Conservation (phyloP, 1,284 basidiomycete species). For the Kalmanozyma brasiliensis region DNA sequence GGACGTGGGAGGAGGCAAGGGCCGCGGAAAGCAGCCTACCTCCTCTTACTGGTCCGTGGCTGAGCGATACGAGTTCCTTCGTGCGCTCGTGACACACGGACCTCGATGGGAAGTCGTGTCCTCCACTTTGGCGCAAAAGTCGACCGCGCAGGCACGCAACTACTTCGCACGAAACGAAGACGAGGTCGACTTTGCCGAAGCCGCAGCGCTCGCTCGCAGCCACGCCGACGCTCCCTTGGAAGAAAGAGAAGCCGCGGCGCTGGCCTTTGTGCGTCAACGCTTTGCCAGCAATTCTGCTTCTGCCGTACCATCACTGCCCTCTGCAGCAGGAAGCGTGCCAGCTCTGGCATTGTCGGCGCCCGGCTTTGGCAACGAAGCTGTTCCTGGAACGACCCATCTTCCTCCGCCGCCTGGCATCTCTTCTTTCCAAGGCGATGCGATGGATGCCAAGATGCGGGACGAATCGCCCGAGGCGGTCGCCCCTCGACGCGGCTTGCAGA, state of each 20-base stretch:
- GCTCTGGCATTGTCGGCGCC: not conserved
- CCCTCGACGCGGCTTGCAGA: conserved; percentile 52
- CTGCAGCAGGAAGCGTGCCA: conserved; percentile 7
- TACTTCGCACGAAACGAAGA: conserved; percentile 71
- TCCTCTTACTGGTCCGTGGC: conserved; percentile 72
- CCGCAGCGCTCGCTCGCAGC: conserved; percentile 51
- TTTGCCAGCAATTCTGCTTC: conserved; percentile 25
- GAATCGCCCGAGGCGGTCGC: conserved; percentile 27
- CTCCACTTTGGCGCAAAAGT: conserved; percentile 80
- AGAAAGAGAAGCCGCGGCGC: conserved; percentile 42
- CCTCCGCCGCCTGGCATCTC: conserved; percentile 33
- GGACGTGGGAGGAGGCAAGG: conserved; percentile 22
- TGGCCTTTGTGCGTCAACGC: conserved; percentile 41
- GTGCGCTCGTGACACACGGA: conserved; percentile 77
- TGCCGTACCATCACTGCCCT: not conserved
- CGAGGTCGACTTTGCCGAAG: conserved; percentile 61
- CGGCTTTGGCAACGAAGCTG: conserved; percentile 6
- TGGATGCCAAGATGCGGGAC: conserved; percentile 26
- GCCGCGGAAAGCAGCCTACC: conserved; percentile 57
- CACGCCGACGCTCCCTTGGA: conserved; percentile 47
- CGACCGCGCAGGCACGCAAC: conserved; percentile 79
- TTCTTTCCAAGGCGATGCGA: conserved; percentile 9
- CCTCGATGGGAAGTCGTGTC: conserved; percentile 81
- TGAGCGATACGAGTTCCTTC: conserved; percentile 73
- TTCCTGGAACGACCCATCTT: conserved; percentile 19